Conservation (phyloP, 2,329 filamentous ascomycete genomes). For the Camptophora hylomeconis region DNA sequence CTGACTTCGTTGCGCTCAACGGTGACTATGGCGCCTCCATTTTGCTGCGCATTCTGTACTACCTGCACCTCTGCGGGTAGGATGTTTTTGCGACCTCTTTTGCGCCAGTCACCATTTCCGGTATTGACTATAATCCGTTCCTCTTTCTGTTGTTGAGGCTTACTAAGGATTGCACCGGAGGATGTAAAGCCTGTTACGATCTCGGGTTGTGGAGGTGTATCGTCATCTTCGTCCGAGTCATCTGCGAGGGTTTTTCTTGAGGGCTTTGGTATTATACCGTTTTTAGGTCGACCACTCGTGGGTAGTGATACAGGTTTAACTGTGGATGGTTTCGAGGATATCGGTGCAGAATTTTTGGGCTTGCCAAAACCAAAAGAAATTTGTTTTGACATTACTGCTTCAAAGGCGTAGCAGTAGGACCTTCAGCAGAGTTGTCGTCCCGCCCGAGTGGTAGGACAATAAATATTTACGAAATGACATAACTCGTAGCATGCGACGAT, state of each 20-base stretch:
- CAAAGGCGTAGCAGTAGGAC: too few relatives aligned
- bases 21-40: slow-evolving; percentile 23
- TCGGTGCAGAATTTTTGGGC: slow-evolving; percentile 7
- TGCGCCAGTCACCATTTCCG: slow-evolving; percentile 38
- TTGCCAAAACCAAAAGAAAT: slow-evolving; percentile 18
- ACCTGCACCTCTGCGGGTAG: slow-evolving; percentile 44
- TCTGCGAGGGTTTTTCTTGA: slow-evolving; percentile 8
- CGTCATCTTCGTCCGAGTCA: slow-evolving; percentile 41
- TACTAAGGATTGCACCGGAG: slow-evolving; percentile 34
- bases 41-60: slow-evolving; percentile 29
- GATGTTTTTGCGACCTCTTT: slow-evolving; percentile 38
- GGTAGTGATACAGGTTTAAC: slow-evolving; percentile 2
- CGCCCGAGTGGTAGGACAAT: too few relatives aligned
- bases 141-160: slow-evolving; percentile 20
- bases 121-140: slow-evolving; percentile 51
- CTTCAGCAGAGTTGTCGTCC: too few relatives aligned
- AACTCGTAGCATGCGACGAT: too few relatives aligned
- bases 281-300: too few relatives aligned
- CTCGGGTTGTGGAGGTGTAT: slow-evolving; percentile 27
- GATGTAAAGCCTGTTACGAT: slow-evolving; percentile 38
- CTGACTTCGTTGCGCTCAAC: slow-evolving; percentile 39
- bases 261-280: slow-evolving; percentile 1
- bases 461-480: too few relatives aligned
- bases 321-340: slow-evolving; percentile 1
- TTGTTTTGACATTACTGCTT: slow-evolving; percentile 18